phyloP scores from a whole-genome alignment of 2,329 filamentous ascomycete species.

The Microcyclospora pomicola region DNA sequence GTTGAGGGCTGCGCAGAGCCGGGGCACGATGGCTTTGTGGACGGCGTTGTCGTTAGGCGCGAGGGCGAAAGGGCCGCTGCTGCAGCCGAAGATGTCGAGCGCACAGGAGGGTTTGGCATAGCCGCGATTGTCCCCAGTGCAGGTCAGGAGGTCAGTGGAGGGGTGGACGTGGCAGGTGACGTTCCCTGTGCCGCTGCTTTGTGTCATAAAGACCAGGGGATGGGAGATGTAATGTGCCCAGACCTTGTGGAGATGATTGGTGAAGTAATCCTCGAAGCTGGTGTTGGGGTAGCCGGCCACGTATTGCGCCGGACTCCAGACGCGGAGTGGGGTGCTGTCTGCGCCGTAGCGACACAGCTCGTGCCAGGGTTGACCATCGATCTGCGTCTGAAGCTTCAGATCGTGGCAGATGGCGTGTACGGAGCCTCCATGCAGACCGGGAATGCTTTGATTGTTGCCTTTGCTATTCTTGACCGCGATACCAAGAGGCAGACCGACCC shows the following conservation, averaged over 20 bases:
- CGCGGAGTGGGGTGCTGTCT: slow-evolving; percentile 24
- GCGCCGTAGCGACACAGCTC: slow-evolving; percentile 38
- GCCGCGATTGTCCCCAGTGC: slow-evolving; percentile 25
- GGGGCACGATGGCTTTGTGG: slow-evolving; percentile 49
- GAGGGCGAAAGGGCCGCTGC: slow-evolving; percentile 46
- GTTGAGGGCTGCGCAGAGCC: slow-evolving; percentile 64
- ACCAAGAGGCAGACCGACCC: slow-evolving; percentile 35
- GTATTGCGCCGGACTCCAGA: slow-evolving; percentile 29
- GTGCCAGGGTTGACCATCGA: slow-evolving; percentile 39
- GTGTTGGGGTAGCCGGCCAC: slow-evolving; percentile 27
- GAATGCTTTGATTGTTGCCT: slow-evolving; percentile 36
- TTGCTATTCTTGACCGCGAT: slow-evolving; percentile 38
- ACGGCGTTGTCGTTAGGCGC: slow-evolving; percentile 27
- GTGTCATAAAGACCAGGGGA: slow-evolving; percentile 49
- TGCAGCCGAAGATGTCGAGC: slow-evolving; percentile 54
- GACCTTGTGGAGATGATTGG: slow-evolving; percentile 37
- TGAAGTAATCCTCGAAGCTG: slow-evolving; percentile 38
- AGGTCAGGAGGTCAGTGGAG: slow-evolving; percentile 28
- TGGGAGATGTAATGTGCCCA: slow-evolving; percentile 35
- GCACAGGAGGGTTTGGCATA: slow-evolving; percentile 44
- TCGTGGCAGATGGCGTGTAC: slow-evolving; percentile 41
- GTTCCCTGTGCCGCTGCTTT: slow-evolving; percentile 39
- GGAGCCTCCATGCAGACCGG: slow-evolving; percentile 45
- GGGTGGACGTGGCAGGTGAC: slow-evolving; percentile 34
- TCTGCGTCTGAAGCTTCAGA: slow-evolving; percentile 42